Evolutionary conservation across 176 grass and related monocot species (phyloP).

Genomic region (Musa acuminata): DNA sequence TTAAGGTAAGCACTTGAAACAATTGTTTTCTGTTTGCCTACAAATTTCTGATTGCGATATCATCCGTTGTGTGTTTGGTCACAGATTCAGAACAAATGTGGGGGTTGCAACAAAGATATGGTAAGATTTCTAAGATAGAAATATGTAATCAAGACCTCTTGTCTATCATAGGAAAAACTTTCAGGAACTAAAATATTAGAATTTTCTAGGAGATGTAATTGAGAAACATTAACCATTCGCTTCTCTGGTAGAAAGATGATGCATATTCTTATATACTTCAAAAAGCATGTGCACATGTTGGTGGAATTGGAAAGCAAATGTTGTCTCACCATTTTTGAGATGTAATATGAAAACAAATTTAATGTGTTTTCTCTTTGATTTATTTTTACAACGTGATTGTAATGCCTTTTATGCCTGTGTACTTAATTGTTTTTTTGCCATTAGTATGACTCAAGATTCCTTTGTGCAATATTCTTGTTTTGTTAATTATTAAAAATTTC

Average conservation of each 20-base stretch:
- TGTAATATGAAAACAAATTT: too few relatives aligned
- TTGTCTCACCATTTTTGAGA: too few relatives aligned
- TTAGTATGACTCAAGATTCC: too few relatives aligned
- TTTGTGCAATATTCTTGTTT: not conserved
- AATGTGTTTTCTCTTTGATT: too few relatives aligned
- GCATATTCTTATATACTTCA: too few relatives aligned
- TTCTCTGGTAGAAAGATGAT: too few relatives aligned
- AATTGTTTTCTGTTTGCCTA: not conserved
- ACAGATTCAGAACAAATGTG: slow-evolving; percentile 95
- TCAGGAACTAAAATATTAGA: not conserved
- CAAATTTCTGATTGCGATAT: slow-evolving; percentile 14
- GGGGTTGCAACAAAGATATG: slow-evolving; percentile 40
- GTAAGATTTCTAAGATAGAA: slow-evolving; percentile 29
- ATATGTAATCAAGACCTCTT: not conserved
- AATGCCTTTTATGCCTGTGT: too few relatives aligned
- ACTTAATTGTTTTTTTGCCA: too few relatives aligned
- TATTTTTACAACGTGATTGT: too few relatives aligned
- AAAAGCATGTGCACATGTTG: too few relatives aligned
- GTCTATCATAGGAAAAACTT: not conserved
- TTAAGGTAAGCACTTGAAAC: slow-evolving; percentile 32
- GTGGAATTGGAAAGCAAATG: too few relatives aligned
- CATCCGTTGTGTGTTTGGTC: slow-evolving; percentile 2
- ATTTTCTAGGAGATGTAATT: not conserved
- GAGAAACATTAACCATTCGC: too few relatives aligned
- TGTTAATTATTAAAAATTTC: not conserved